phyloP scores from a whole-genome alignment of 257 asterid genomes.

The Linaria vulgaris region DNA sequence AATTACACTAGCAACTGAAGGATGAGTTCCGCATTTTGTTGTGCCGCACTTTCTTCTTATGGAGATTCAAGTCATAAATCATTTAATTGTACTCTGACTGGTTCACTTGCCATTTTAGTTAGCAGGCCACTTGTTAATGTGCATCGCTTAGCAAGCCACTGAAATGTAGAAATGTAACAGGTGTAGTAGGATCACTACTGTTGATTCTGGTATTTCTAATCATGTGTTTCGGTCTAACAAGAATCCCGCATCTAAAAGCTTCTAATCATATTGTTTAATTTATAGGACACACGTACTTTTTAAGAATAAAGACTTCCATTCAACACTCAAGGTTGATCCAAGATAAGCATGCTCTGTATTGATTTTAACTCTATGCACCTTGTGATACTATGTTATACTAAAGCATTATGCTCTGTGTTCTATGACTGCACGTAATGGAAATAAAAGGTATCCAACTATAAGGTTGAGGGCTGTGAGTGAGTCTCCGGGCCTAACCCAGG shows the following conservation, averaged over 20 bases:
- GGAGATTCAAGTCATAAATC: slow-evolving; percentile 21
- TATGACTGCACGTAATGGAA: slow-evolving; percentile 26
- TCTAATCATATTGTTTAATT: slow-evolving; percentile 40
- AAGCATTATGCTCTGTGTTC: slow-evolving; percentile 24
- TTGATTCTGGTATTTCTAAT: slow-evolving; percentile 33
- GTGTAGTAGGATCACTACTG: slow-evolving; percentile 10
- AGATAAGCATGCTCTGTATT: slow-evolving; percentile 49
- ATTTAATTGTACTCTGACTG: slow-evolving; percentile 2
- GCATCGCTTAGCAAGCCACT: too few relatives aligned
- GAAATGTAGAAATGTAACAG: too few relatives aligned
- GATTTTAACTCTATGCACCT: slow-evolving; percentile 19
- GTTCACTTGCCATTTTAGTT: not conserved
- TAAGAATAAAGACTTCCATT: slow-evolving; percentile 52
- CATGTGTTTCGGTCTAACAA: not conserved
- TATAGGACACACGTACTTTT: slow-evolving; percentile 48
- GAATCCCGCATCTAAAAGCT: slow-evolving; percentile 7
- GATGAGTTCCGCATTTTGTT: slow-evolving; percentile 8
- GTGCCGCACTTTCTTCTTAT: slow-evolving; percentile 17
- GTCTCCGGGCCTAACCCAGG: slow-evolving; percentile 52
- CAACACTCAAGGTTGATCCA: slow-evolving; percentile 48
- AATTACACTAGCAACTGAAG: slow-evolving; percentile 3
- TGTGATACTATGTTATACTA: slow-evolving; percentile 17
- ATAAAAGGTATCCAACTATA: slow-evolving; percentile 44
- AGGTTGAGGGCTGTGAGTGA: slow-evolving; percentile 52
- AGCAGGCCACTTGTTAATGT: too few relatives aligned